Evolutionary conservation across 2,329 filamentous ascomycete genomes (phyloP).

Genomic region (Aspergillus ochraceus): DNA sequence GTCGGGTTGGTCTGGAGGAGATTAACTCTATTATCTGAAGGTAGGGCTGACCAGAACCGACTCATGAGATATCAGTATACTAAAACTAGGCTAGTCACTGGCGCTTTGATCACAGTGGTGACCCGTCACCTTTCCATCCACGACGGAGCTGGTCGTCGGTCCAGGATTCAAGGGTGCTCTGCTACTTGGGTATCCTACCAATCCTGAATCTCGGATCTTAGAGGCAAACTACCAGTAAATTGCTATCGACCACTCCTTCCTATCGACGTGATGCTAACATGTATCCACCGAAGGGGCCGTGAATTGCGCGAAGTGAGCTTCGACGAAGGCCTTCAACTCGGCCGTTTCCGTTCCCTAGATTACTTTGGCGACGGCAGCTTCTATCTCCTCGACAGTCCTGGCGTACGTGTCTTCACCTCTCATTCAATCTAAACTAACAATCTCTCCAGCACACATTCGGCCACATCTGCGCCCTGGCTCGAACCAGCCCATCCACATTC

Average conservation of each 20-base stretch:
- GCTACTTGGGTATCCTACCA: constrained; percentile 21
- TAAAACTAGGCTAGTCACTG: constrained; percentile 19
- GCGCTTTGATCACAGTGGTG: constrained; percentile 32
- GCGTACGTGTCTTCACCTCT: not conserved
- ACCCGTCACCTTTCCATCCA: constrained; percentile 24
- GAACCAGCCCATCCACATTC: constrained; percentile 26
- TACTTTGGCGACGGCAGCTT: constrained; percentile 59
- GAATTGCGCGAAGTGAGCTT: constrained; percentile 22
- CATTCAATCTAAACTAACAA: not conserved
- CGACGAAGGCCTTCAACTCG: constrained; percentile 20
- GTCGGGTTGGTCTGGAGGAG: constrained; percentile 12
- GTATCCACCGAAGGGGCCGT: constrained; percentile 4
- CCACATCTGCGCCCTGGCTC: constrained; percentile 29
- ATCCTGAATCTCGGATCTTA: constrained; percentile 14
- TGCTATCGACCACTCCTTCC: not conserved
- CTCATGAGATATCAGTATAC: not conserved
- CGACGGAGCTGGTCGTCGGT: constrained; percentile 25
- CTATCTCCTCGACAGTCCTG: constrained; percentile 48
- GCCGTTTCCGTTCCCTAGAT: constrained; percentile 43
- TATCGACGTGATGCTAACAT: too few relatives aligned
- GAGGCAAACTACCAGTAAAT: constrained; percentile 18
- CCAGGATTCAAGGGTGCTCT: constrained; percentile 21
- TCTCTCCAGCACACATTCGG: constrained; percentile 9
- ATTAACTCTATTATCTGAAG: constrained; percentile 29
- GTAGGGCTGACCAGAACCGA: not conserved